phyloP scores from a whole-genome alignment of 1,139 yeast species.

The Fermentozyma sake region DNA sequence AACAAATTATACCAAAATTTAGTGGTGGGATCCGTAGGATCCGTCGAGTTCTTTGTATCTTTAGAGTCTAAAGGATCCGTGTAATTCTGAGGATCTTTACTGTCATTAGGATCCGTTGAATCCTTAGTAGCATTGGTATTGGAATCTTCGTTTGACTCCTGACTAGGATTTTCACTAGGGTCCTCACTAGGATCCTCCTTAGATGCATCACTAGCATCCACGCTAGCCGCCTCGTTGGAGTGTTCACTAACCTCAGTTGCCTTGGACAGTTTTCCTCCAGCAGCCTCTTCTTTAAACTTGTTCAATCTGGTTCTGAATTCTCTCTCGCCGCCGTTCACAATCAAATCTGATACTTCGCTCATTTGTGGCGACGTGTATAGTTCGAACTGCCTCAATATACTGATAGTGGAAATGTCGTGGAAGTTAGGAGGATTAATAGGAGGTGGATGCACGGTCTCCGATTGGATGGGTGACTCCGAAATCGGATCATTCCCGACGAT shows the following conservation, averaged over 20 bases:
- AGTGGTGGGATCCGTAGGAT: no score
- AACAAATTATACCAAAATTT: constrained; percentile 26
- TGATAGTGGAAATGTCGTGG: constrained; percentile 23
- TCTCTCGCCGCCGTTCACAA: constrained; percentile 9
- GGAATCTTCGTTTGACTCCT: no score
- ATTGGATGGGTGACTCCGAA: no score
- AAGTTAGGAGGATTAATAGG: background rate
- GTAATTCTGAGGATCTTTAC: no score
- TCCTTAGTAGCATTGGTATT: no score
- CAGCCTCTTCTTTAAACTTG: constrained; percentile 3
- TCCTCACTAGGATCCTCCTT: constrained; percentile 8
- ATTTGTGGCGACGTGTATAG: constrained; percentile 26
- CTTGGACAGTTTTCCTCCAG: constrained; percentile 1
- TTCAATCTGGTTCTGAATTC: constrained; percentile 4
- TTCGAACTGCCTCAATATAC: constrained; percentile 32
- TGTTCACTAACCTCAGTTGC: constrained; percentile 1
- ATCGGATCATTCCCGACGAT: no score
- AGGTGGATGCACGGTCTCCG: no score
- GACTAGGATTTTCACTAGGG: no score
- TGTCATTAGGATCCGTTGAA: no score
- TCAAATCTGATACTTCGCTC: constrained; percentile 34
- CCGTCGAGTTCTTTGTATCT: no score
- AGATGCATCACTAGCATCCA: no score
- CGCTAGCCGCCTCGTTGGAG: constrained; percentile 8
- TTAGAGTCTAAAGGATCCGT: no score